Evolutionary conservation across 345 rosid genomes (phyloP).

Genomic region (Ceriops zippeliana): DNA sequence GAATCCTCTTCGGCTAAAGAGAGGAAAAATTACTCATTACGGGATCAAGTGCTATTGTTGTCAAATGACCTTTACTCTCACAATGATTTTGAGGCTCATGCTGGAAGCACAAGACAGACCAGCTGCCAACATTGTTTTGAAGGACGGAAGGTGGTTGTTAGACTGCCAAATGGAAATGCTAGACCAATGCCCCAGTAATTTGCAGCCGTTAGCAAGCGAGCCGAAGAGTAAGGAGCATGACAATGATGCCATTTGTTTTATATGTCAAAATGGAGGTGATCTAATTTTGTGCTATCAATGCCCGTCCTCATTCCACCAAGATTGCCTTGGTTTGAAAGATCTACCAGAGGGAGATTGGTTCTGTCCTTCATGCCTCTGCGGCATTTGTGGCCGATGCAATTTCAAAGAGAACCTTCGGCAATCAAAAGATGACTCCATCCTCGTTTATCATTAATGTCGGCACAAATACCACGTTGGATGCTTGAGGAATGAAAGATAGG

Average conservation of each 20-base stretch:
- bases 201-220: background rate
- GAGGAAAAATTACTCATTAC: constrained; percentile 14
- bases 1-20: background rate
- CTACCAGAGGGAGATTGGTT: constrained; percentile 26
- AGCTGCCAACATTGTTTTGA: constrained; percentile 15
- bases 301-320: constrained; percentile 23
- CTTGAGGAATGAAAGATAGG: constrained; percentile 1
- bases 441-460: constrained; percentile 19
- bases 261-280: constrained; percentile 21
- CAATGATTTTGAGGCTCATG: constrained; percentile 21
- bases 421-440: background rate
- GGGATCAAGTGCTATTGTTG: constrained; percentile 23
- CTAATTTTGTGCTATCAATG: constrained; percentile 24
- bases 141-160: constrained; percentile 18
- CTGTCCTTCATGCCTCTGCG: constrained; percentile 22
- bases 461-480: constrained; percentile 18
- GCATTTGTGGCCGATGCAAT: constrained; percentile 12
- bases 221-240: background rate
- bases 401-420: background rate
- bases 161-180: constrained; percentile 11
- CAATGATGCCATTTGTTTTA: constrained; percentile 15
- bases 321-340: constrained; percentile 21
- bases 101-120: constrained; percentile 17
- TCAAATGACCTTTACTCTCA: background rate
- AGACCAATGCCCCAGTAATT: background rate